phyloP scores from a whole-genome alignment of 202 grass and related monocot species.

The Elaeis oleifera region DNA sequence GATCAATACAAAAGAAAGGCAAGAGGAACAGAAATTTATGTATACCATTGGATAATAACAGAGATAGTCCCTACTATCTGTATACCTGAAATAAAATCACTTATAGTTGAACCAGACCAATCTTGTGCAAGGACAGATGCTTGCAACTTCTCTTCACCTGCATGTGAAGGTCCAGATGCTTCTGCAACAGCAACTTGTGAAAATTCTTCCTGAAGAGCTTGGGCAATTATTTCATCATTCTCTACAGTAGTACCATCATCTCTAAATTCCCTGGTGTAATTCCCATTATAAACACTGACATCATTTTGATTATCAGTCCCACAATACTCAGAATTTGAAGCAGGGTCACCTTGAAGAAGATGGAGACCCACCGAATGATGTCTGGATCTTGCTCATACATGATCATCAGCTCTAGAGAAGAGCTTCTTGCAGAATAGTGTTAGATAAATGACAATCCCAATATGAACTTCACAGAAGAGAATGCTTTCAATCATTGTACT shows the following conservation, averaged over 20 bases:
- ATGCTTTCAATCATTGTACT: too few relatives aligned
- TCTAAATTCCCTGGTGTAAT: conserved; percentile 9
- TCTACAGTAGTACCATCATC: conserved; percentile 23
- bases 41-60: too few relatives aligned
- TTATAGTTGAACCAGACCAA: conserved; percentile 25
- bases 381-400: conserved; percentile 49
- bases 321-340: not conserved
- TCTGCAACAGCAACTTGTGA: conserved; percentile 44
- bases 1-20: not conserved
- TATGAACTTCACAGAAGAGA: too few relatives aligned
- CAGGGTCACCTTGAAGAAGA: conserved; percentile 28
- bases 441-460: too few relatives aligned
- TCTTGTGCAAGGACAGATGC: conserved; percentile 55
- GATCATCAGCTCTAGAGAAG: conserved; percentile 23
- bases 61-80: too few relatives aligned
- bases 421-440: too few relatives aligned
- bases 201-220: conserved; percentile 64
- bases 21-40: conserved; percentile 3
- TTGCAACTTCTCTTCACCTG: conserved; percentile 19
- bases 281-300: not conserved
- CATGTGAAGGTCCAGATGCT: conserved; percentile 17
- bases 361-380: conserved; percentile 62
- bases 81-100: conserved; percentile 8
- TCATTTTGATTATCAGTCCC: too few relatives aligned
- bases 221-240: conserved; percentile 61